Conservation (phyloP, 768 basidiomycete species). For the Hygrocybe punicea region DNA sequence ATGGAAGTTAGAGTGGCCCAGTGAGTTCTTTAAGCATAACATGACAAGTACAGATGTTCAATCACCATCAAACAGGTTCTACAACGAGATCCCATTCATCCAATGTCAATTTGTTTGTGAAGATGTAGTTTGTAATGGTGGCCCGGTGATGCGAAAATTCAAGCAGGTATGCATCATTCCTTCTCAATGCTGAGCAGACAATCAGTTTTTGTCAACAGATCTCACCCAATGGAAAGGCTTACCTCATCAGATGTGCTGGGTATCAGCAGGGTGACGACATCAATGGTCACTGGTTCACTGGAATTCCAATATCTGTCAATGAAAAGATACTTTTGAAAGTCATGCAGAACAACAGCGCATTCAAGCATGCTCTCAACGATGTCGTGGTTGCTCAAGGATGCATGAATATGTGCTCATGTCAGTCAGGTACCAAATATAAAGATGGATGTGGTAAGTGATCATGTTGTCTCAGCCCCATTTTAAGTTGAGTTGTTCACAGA, state of each 20-base stretch:
- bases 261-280: not conserved
- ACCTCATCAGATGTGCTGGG: slow-evolving; percentile 8
- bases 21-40: slow-evolving; percentile 2
- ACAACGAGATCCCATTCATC: slow-evolving; percentile 1
- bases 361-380: not conserved
- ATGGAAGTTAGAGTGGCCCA: not conserved
- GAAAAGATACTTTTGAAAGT: slow-evolving; percentile 7
- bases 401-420: not conserved
- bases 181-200: not conserved
- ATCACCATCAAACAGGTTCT: slow-evolving; percentile 2
- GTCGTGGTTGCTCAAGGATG: not conserved
- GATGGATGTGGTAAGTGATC: slow-evolving; percentile 4
- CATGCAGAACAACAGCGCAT: slow-evolving; percentile 5
- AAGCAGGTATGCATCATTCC: not conserved
- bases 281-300: slow-evolving; percentile 2
- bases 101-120: not conserved
- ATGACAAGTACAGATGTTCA: not conserved
- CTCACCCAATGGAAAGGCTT: slow-evolving; percentile 7
- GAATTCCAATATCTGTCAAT: slow-evolving; percentile 8
- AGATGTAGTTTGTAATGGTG: not conserved
- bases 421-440: not conserved
- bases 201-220: not conserved
- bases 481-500: not conserved
- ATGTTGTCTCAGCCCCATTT: not conserved
- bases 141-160: not conserved